Percentiles rank a stretch among this genome's conserved stretches.
These are phyloP conservation scores for Mycena metata DNA, from an alignment of 768 basidiomycete genomes.

Conservation along the genomic window DNA sequence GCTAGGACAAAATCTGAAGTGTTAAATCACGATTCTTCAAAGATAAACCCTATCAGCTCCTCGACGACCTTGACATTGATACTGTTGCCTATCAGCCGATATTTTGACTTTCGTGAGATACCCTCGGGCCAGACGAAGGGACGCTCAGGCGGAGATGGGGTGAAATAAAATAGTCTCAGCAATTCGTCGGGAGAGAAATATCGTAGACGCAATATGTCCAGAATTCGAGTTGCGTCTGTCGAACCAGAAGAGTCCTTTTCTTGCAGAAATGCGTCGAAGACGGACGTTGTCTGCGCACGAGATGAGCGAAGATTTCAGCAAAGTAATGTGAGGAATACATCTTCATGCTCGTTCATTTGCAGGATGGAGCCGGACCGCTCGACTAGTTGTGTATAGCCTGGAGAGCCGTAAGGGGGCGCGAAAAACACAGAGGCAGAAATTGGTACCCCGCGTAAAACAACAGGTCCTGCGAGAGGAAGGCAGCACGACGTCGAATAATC, in stretches of 20 bases:
- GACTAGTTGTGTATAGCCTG: conserved; percentile 83
- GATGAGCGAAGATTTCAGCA: conserved; percentile 42
- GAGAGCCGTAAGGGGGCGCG: not conserved
- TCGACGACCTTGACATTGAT: conserved; percentile 83
- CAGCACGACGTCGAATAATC: conserved; percentile 83
- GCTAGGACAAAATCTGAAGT: not conserved
- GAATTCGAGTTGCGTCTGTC: conserved; percentile 69
- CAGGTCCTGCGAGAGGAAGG: conserved; percentile 75
- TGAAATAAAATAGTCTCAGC: conserved; percentile 50
- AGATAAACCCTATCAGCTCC: not conserved
- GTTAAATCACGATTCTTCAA: too few relatives aligned
- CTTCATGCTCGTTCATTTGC: conserved; percentile 75
- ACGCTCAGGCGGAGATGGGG: not conserved
- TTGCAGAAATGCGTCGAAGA: conserved; percentile 81
- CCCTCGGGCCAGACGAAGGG: conserved; percentile 73
- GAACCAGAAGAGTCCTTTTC: conserved; percentile 73
- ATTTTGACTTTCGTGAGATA: conserved; percentile 77
- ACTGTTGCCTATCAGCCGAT: conserved; percentile 85
- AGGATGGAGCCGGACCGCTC: conserved; percentile 85
- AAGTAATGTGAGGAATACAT: conserved; percentile 58
- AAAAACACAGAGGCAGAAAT: conserved; percentile 7
- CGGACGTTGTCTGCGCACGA: conserved; percentile 57
- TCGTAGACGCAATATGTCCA: conserved; percentile 87
- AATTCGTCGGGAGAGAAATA: conserved; percentile 85
- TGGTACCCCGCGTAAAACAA: conserved; percentile 83